A percentile compares a stretch with the other conserved stretches of the same genome.
Conservation (phyloP, 768 basidiomycete genomes). For the Tylopilus sp. region DNA sequence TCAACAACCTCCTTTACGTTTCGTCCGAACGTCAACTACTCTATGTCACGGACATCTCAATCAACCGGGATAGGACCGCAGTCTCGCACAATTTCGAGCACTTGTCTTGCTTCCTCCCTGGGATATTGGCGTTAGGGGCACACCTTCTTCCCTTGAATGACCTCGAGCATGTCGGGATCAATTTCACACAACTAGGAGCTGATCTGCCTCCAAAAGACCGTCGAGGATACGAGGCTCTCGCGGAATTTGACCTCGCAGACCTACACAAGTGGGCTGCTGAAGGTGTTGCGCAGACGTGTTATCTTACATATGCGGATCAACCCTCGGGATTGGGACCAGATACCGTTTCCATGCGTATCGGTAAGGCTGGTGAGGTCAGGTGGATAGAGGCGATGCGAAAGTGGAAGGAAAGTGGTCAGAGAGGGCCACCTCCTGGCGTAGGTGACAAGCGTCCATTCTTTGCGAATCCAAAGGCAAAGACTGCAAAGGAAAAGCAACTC, state of each 20-base stretch:
- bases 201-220: slow-evolving; percentile 21
- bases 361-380: slow-evolving; percentile 19
- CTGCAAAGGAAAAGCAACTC: slow-evolving; percentile 16
- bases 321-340: slow-evolving; percentile 69
- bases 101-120: slow-evolving; percentile 75
- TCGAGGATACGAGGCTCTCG: slow-evolving; percentile 38
- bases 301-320: slow-evolving; percentile 67
- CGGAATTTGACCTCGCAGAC: slow-evolving; percentile 52
- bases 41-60: slow-evolving; percentile 58
- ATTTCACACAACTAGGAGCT: slow-evolving; percentile 36
- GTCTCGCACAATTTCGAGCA: slow-evolving; percentile 63
- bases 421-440: slow-evolving; percentile 52
- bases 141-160: slow-evolving; percentile 57
- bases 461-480: slow-evolving; percentile 20
- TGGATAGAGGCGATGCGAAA: slow-evolving; percentile 36
- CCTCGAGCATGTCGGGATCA: slow-evolving; percentile 46
- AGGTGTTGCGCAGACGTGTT: slow-evolving; percentile 71
- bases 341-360: slow-evolving; percentile 37
- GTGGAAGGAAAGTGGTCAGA: slow-evolving; percentile 47
- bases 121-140: slow-evolving; percentile 68
- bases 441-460: slow-evolving; percentile 34
- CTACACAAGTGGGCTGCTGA: slow-evolving; percentile 74
- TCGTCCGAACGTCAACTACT: slow-evolving; percentile 62
- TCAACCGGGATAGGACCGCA: slow-evolving; percentile 25
- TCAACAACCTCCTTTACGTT: slow-evolving; percentile 63